Evolutionary conservation across 2,329 filamentous ascomycete species (phyloP).

Genomic region (Beauveria rudraprayagi): DNA sequence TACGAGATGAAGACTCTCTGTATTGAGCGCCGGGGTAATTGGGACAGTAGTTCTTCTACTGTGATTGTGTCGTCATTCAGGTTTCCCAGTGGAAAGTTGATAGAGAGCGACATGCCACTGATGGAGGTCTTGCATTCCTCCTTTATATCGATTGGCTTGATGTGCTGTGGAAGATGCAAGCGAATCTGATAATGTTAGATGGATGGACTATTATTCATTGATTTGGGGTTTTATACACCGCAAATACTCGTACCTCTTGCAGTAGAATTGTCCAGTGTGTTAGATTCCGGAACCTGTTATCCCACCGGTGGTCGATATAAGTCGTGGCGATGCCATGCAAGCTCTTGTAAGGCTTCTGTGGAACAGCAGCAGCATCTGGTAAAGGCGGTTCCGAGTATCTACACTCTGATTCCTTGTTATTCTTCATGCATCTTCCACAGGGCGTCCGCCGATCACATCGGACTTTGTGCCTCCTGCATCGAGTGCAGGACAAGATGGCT

Average conservation of each 20-base stretch:
- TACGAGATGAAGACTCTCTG: slow-evolving; percentile 6
- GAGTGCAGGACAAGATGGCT: slow-evolving; percentile 10
- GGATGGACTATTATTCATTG: not conserved
- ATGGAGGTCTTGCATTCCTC: not conserved
- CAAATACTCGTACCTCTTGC: not conserved
- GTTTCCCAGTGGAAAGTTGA: slow-evolving; percentile 12
- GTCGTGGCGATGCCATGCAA: slow-evolving; percentile 6
- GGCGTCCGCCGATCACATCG: slow-evolving; percentile 6
- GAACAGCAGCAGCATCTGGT: not conserved
- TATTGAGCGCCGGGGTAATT: not conserved
- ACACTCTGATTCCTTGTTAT: slow-evolving; percentile 7
- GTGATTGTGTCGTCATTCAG: not conserved
- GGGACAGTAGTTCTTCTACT: not conserved
- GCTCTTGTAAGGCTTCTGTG: not conserved
- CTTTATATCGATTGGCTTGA: not conserved
- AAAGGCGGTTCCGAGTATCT: not conserved
- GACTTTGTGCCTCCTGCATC: slow-evolving; percentile 10
- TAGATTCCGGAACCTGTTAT: not conserved
- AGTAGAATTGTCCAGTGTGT: slow-evolving; percentile 4
- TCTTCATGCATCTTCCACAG: slow-evolving; percentile 9
- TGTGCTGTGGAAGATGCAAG: not conserved
- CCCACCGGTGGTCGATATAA: slow-evolving; percentile 8
- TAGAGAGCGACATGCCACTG: slow-evolving; percentile 4
- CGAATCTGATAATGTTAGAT: not conserved
- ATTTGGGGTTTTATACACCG: too few species aligned